Evolutionary conservation across 805 yeast genomes (phyloP).

Genomic region (Cyberlindnera maritima): DNA sequence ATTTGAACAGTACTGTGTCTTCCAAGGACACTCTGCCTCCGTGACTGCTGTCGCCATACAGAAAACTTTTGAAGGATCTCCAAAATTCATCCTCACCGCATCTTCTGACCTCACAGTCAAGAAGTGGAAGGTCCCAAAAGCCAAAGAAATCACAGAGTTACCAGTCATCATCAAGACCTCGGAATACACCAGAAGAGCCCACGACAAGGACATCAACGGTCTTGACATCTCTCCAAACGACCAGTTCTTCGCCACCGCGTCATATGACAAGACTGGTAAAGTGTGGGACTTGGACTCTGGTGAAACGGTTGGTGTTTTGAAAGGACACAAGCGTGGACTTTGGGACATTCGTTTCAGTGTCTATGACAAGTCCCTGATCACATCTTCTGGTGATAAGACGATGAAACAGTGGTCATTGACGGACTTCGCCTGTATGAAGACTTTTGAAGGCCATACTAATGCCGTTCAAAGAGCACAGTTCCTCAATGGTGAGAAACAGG

Average conservation of each 20-base stretch:
- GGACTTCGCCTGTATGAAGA: constrained; percentile 71
- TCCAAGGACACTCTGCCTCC: constrained; percentile 84
- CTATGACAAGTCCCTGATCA: constrained; percentile 71
- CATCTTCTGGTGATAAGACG: constrained; percentile 93
- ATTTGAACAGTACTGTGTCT: constrained; percentile 52
- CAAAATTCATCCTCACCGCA: constrained; percentile 77
- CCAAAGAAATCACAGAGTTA: constrained; percentile 43
- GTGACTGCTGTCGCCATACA: constrained; percentile 82
- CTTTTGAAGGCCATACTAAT: constrained; percentile 93
- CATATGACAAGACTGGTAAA: constrained; percentile 89
- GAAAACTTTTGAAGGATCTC: constrained; percentile 34
- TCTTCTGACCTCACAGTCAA: constrained; percentile 85
- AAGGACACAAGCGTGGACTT: constrained; percentile 91
- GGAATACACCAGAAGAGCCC: constrained; percentile 91
- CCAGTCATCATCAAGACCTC: constrained; percentile 51
- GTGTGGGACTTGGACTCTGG: constrained; percentile 87
- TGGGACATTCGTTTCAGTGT: constrained; percentile 88
- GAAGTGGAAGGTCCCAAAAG: constrained; percentile 80
- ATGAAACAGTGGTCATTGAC: constrained; percentile 83
- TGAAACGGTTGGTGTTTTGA: constrained; percentile 77
- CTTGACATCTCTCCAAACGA: constrained; percentile 91
- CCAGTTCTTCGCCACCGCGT: constrained; percentile 84
- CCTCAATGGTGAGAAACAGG: constrained; percentile 61
- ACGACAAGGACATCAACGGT: constrained; percentile 92
- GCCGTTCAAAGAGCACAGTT: constrained; percentile 83